Percentiles rank a stretch among this genome's conserved stretches.
phyloP scores from a whole-genome alignment of 2,329 filamentous ascomycete species.

The Trichoderma semiorbis region DNA sequence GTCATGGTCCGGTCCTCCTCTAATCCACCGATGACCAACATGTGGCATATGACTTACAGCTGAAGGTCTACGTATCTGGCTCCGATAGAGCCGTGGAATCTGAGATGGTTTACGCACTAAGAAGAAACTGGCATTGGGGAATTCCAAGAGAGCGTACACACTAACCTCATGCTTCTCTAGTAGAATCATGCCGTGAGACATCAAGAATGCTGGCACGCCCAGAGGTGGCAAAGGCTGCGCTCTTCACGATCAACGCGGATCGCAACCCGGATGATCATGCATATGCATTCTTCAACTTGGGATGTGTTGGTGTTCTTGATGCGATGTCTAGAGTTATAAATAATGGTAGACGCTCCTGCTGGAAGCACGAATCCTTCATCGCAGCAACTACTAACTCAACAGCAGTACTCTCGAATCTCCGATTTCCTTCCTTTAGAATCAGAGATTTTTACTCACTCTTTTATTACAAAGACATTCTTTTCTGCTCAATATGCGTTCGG shows the following conservation, averaged over 20 bases:
- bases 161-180: background rate
- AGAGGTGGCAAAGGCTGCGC: slow-evolving; percentile 18
- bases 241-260: slow-evolving; percentile 21
- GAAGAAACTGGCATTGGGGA: background rate
- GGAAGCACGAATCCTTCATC: background rate
- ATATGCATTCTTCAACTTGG: slow-evolving; percentile 23
- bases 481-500: slow-evolving; percentile 32
- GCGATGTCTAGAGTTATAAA: background rate
- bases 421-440: slow-evolving; percentile 30
- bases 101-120: background rate
- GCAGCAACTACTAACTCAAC: slow-evolving; percentile 15
- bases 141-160: background rate
- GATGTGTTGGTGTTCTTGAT: background rate
- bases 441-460: slow-evolving; percentile 28
- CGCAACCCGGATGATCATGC: background rate
- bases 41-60: background rate
- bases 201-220: slow-evolving; percentile 17
- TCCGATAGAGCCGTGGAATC: background rate
- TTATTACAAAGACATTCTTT: slow-evolving; percentile 25
- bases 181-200: slow-evolving; percentile 25
- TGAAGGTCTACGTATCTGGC: background rate
- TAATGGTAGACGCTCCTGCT: background rate
- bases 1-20: background rate
- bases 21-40: background rate
- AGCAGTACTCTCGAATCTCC: slow-evolving; percentile 27